Base-by-base conservation (phyloP, 2,329 filamentous ascomycete species). In the Rhynchosporium graminicola region DNA sequence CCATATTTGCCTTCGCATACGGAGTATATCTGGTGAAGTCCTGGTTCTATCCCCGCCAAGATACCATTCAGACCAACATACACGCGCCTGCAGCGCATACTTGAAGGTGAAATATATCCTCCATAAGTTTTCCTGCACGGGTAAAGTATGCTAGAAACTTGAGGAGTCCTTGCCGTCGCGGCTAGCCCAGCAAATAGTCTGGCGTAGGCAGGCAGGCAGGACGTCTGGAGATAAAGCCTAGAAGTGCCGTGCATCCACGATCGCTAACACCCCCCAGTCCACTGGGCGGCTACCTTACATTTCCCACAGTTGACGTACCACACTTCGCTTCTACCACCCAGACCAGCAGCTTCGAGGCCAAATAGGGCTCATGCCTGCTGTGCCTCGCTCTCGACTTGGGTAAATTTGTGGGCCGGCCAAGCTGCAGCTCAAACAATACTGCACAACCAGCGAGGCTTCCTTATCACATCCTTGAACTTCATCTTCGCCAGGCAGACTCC, bases 321-420 rank as follows among this genome's bases (percentile, higher is more conserved):
- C 45, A 45, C 55, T 61, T 62, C 33, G n/a, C 64, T 62, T 65
- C 67, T 69, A 64, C 63, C 64, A 65, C 68, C 65, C 59, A 54
- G 47, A 45, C 45, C 46, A 62, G 50, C 67, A 26, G 50, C 61
- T 62, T 28, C 9, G 46, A 48, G 64, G 45, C 65, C 68, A 42
- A 9, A 42, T 36, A 60, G 56, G 67, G 63, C 66, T 65, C 64
- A 66, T 63, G 52, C 38, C 55, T 63, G 61, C 69, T 67, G 64
- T 67, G 66, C 68, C 68, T 52, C 68, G 52, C 42, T 50, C 56
- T 29, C 9, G 51, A 54, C 59, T 36, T 63, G 60, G 58, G 62
- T 64, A 68, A 68, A 70, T 47, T 64, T 67, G 67, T 67, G 65
- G 64, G 62, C 59, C 57, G 50, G 65, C 58, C 62, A 51, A 40